Conservation (phyloP, 768 basidiomycete genomes). For the Suillus subaureus region DNA sequence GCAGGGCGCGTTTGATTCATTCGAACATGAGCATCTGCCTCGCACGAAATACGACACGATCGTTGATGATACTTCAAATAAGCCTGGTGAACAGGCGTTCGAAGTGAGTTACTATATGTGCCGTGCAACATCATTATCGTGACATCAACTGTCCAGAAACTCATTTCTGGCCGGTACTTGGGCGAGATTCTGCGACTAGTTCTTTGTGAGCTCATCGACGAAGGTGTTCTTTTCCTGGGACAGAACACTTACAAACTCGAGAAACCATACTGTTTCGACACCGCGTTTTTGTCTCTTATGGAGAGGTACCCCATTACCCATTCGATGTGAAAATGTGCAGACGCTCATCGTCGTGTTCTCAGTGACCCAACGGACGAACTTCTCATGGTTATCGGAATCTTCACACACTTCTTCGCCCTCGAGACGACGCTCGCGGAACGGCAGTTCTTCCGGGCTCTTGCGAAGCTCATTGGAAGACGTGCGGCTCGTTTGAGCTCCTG, state of each 20-base stretch:
- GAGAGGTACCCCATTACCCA: conserved; percentile 63
- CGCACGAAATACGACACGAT: conserved; percentile 92
- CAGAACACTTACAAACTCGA: conserved; percentile 99
- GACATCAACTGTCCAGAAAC: conserved; percentile 57
- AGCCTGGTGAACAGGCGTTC: conserved; percentile 93
- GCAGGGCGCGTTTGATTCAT: conserved; percentile 97
- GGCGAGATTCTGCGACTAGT: conserved; percentile 97
- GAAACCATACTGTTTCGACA: conserved; percentile 90
- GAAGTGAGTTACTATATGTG: conserved; percentile 52
- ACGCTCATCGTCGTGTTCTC: conserved; percentile 13
- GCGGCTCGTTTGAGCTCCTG: conserved; percentile 92
- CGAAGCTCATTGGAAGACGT: conserved; percentile 84
- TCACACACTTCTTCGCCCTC: conserved; percentile 94
- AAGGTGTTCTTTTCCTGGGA: conserved; percentile 95
- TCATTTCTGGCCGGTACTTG: conserved; percentile 93
- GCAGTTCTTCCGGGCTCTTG: conserved; percentile 94
- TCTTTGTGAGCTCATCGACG: conserved; percentile 93
- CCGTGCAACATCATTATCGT: not conserved
- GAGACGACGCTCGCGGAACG: conserved; percentile 97
- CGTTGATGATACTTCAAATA: conserved; percentile 95
- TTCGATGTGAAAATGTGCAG: conserved; percentile 1
- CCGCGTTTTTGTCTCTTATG: conserved; percentile 96
- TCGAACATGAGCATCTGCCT: conserved; percentile 91
- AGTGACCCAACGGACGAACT: conserved; percentile 97
- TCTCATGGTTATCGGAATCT: conserved; percentile 95